Evolutionary conservation across 768 basidiomycete genomes (phyloP).

Genomic region (Omphalotus guepiniiformis): DNA sequence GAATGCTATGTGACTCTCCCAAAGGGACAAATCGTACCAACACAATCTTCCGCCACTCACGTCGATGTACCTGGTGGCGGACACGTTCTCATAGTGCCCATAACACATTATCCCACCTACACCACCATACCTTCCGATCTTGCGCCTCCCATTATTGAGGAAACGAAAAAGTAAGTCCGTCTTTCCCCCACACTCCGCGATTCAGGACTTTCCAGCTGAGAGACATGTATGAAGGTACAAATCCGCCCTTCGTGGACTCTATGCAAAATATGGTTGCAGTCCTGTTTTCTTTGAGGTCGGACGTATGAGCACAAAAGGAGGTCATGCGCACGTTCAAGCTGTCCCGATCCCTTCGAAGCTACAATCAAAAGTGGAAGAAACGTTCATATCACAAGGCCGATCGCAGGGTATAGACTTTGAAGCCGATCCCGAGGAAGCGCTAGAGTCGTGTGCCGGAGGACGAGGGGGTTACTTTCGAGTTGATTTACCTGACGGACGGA

Average conservation of each 20-base stretch:
- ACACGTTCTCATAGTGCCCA: constrained; percentile 90
- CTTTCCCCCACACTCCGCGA: background rate
- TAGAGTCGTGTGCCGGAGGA: constrained; percentile 48
- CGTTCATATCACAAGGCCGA: constrained; percentile 70
- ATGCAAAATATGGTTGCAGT: constrained; percentile 60
- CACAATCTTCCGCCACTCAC: constrained; percentile 44
- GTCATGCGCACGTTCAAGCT: constrained; percentile 91
- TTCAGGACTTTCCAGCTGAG: constrained; percentile 1
- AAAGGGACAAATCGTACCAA: constrained; percentile 91
- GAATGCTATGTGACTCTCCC: constrained; percentile 97
- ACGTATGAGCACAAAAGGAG: constrained; percentile 77
- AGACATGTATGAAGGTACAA: constrained; percentile 75
- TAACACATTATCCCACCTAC: constrained; percentile 90
- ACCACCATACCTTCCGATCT: constrained; percentile 78
- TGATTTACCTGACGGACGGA: constrained; percentile 81
- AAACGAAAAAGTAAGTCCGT: constrained; percentile 65
- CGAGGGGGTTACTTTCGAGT: constrained; percentile 84
- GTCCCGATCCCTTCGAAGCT: constrained; percentile 71
- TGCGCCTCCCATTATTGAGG: constrained; percentile 67
- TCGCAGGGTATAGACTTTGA: constrained; percentile 72
- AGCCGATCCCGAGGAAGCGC: constrained; percentile 55
- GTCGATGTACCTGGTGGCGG: constrained; percentile 86
- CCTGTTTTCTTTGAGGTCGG: constrained; percentile 88
- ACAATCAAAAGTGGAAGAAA: constrained; percentile 53
- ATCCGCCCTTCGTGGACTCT: constrained; percentile 65